Conservation (phyloP, 2,329 filamentous ascomycete genomes). For the Trichophyton verrucosum region DNA sequence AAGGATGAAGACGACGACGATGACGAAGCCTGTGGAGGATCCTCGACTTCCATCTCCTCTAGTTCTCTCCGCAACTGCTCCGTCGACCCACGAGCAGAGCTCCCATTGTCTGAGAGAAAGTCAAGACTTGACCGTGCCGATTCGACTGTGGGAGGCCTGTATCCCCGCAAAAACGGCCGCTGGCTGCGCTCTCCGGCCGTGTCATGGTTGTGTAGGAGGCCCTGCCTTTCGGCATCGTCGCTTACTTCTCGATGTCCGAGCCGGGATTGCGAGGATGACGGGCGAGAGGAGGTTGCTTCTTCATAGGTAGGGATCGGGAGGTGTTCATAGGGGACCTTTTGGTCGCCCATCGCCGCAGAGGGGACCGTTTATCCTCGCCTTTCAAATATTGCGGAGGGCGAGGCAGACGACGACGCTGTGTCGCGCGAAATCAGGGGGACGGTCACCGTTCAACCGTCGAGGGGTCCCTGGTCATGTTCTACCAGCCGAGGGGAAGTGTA, state of each 20-base stretch:
- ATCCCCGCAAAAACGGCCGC: slow-evolving; percentile 27
- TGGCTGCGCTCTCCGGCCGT: slow-evolving; percentile 31
- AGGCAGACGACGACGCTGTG: background rate
- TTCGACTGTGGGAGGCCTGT: slow-evolving; percentile 71
- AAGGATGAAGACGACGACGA: slow-evolving; percentile 28
- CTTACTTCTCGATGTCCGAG: slow-evolving; percentile 48
- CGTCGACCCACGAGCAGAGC: slow-evolving; percentile 40
- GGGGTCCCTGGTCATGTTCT: slow-evolving; percentile 8
- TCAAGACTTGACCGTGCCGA: slow-evolving; percentile 56
- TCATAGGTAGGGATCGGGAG: slow-evolving; percentile 73
- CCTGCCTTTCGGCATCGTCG: slow-evolving; percentile 64
- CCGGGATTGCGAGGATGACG: slow-evolving; percentile 37
- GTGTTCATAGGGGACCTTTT: slow-evolving; percentile 47
- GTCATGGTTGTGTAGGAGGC: slow-evolving; percentile 49
- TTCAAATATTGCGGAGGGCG: background rate
- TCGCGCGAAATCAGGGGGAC: background rate
- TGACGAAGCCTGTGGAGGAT: slow-evolving; percentile 37
- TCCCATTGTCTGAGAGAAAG: slow-evolving; percentile 42
- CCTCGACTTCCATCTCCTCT: slow-evolving; percentile 78
- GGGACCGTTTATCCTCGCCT: slow-evolving; percentile 5
- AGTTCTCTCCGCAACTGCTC: slow-evolving; percentile 66
- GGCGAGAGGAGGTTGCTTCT: slow-evolving; percentile 56
- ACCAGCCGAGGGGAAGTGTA: background rate
- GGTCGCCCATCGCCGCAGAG: slow-evolving; percentile 33
- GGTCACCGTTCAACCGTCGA: background rate